Evolutionary conservation across 2,329 filamentous ascomycete species (phyloP).

Genomic region (Fusarium haematococcum): DNA sequence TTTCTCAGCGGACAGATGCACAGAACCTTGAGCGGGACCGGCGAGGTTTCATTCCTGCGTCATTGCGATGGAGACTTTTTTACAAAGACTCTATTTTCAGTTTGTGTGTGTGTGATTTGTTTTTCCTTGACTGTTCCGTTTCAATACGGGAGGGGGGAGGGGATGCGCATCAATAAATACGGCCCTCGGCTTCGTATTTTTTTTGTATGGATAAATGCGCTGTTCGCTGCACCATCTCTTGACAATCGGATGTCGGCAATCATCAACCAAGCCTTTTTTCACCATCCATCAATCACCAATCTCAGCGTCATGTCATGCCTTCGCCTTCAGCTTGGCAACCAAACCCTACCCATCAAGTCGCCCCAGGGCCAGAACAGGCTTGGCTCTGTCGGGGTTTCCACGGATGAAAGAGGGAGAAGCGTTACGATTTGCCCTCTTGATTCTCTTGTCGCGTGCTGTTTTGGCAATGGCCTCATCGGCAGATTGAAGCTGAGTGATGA

Average conservation of each 20-base stretch:
- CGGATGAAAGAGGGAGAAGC: neutral
- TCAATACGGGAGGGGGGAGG: conserved; percentile 9
- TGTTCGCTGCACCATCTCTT: conserved; percentile 2
- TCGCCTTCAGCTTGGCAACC: conserved; percentile 26
- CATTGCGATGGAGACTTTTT: conserved; percentile 29
- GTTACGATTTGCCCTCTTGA: conserved; percentile 7
- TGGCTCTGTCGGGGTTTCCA: conserved; percentile 10
- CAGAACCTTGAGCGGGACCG: conserved; percentile 27
- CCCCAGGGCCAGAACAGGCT: conserved; percentile 13
- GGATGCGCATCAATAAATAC: neutral
- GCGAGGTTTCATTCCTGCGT: conserved; percentile 40
- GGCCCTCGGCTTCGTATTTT: neutral
- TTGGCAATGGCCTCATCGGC: neutral
- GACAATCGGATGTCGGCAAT: neutral
- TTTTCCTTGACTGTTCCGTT: conserved; percentile 10
- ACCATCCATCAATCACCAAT: neutral
- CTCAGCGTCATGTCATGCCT: conserved; percentile 15
- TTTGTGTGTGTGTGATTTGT: neutral
- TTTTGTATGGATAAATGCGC: neutral
- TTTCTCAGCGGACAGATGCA: conserved; percentile 7
- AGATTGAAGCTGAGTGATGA: neutral
- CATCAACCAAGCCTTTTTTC: neutral
- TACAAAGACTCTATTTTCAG: conserved; percentile 17
- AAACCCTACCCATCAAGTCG: conserved; percentile 15
- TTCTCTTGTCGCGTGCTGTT: conserved; percentile 1